Percentiles rank a stretch among this genome's conserved stretches.
These are phyloP conservation scores for Acacia melanoxylon DNA, from an alignment of 306 rosid species.

Conservation along the genomic window DNA sequence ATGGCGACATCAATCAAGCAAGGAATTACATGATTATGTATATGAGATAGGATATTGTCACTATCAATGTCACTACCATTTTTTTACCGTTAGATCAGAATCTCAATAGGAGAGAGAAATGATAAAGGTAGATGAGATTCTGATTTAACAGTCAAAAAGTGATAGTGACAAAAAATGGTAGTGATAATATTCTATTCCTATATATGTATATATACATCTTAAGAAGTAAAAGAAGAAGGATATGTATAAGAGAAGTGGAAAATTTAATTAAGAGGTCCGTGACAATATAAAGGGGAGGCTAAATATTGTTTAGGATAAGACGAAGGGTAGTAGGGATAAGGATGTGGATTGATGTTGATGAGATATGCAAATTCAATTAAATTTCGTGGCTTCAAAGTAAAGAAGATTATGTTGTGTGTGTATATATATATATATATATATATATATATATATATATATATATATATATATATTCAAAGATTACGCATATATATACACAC, in stretches of 20 bases:
- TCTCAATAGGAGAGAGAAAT: too few relatives aligned
- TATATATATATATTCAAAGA: background rate
- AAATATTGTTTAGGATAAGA: conserved; percentile 7
- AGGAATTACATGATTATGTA: too few relatives aligned
- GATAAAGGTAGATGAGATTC: too few relatives aligned
- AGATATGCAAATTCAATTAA: background rate
- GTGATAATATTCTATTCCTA: too few relatives aligned
- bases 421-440: background rate
- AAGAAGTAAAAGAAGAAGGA: too few relatives aligned
- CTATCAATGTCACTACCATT: too few relatives aligned
- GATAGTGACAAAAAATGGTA: too few relatives aligned
- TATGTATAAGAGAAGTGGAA: background rate
- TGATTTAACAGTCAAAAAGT: too few relatives aligned
- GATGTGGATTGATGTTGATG: conserved; percentile 25
- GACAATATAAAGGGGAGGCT: conserved; percentile 27
- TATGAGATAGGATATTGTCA: too few relatives aligned
- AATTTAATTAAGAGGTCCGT: conserved; percentile 12
- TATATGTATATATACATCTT: too few relatives aligned
- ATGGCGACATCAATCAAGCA: too few relatives aligned
- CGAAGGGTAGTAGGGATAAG: conserved; percentile 30
- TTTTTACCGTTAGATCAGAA: too few relatives aligned
- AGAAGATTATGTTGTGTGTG: background rate
- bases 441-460: background rate
- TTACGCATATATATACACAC: background rate
- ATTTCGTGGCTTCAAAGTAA: conserved; percentile 11